phyloP scores from a whole-genome alignment of 768 basidiomycete genomes.

The Fomitopsis pulvina region DNA sequence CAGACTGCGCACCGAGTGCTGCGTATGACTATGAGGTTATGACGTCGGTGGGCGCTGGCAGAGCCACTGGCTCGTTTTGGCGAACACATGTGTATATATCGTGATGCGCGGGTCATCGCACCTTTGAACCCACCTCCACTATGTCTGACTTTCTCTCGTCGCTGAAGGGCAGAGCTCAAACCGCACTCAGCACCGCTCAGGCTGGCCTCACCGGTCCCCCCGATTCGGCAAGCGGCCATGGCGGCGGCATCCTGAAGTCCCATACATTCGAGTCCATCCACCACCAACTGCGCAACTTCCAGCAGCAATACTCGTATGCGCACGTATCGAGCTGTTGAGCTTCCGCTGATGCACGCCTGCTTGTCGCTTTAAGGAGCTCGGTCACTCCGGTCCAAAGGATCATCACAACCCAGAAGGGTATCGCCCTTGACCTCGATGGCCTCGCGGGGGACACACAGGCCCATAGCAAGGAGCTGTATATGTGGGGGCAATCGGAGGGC shows the following conservation, averaged over 20 bases:
- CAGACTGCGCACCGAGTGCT: too few species aligned
- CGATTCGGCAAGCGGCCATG: background rate
- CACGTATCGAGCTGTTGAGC: background rate
- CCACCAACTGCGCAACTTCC: slow-evolving; percentile 64
- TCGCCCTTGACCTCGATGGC: slow-evolving; percentile 68
- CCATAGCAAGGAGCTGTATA: slow-evolving; percentile 80
- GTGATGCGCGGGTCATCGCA: slow-evolving; percentile 8
- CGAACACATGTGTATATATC: slow-evolving; percentile 15
- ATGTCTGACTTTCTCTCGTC: slow-evolving; percentile 57
- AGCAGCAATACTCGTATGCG: slow-evolving; percentile 68
- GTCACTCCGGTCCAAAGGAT: slow-evolving; percentile 70
- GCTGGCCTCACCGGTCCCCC: slow-evolving; percentile 25
- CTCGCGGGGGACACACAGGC: slow-evolving; percentile 59
- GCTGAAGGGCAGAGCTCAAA: slow-evolving; percentile 74
- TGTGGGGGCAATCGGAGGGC: slow-evolving; percentile 70
- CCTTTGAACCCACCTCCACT: slow-evolving; percentile 14
- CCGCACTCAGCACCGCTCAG: slow-evolving; percentile 45
- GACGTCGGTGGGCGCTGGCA: slow-evolving; percentile 18
- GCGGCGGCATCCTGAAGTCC: slow-evolving; percentile 18
- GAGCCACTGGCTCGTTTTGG: slow-evolving; percentile 7
- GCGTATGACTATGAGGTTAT: too few species aligned
- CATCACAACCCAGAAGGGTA: slow-evolving; percentile 71
- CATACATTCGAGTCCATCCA: slow-evolving; percentile 52
- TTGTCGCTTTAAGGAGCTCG: slow-evolving; percentile 28
- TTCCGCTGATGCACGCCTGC: background rate